Evolutionary conservation across 2,329 filamentous ascomycete species (phyloP).

Genomic region (Talaromyces funiculosus): DNA sequence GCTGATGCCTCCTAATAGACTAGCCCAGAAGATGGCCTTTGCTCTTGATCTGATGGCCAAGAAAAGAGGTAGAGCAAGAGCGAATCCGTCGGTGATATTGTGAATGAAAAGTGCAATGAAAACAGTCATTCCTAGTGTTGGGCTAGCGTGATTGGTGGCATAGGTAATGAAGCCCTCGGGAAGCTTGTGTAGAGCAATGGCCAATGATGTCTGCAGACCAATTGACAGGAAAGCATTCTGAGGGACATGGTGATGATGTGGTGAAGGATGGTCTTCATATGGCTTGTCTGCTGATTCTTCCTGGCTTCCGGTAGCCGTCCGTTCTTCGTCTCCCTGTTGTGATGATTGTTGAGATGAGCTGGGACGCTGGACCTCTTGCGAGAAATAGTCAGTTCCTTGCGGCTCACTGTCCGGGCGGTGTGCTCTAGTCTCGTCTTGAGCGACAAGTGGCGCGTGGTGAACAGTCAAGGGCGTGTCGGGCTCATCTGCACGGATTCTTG

Average conservation of each 20-base stretch:
- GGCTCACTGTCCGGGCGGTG: neutral
- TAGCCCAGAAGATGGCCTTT: slow-evolving; percentile 78
- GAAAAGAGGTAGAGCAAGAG: slow-evolving; percentile 86
- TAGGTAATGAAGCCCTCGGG: slow-evolving; percentile 86
- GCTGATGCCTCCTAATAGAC: slow-evolving; percentile 74
- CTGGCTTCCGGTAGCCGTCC: slow-evolving; percentile 7
- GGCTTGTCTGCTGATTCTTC: slow-evolving; percentile 4
- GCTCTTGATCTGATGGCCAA: slow-evolving; percentile 76
- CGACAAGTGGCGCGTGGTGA: slow-evolving; percentile 1
- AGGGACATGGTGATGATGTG: slow-evolving; percentile 89
- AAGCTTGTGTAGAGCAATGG: slow-evolving; percentile 93
- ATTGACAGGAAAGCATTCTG: slow-evolving; percentile 91
- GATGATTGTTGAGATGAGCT: neutral
- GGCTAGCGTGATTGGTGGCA: slow-evolving; percentile 94
- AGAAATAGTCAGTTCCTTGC: slow-evolving; percentile 10
- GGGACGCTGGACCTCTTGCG: neutral
- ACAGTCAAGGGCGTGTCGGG: slow-evolving; percentile 15
- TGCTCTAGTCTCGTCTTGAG: neutral
- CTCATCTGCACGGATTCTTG: neutral
- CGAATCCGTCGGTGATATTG: slow-evolving; percentile 96
- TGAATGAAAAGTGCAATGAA: slow-evolving; percentile 96
- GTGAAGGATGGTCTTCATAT: slow-evolving; percentile 9
- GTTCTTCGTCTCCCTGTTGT: slow-evolving; percentile 7
- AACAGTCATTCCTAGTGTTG: slow-evolving; percentile 78
- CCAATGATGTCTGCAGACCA: slow-evolving; percentile 90